These are phyloP conservation scores for Alternaria tenuissima DNA, from an alignment of 2,329 filamentous ascomycete species.

Conservation along the genomic window DNA sequence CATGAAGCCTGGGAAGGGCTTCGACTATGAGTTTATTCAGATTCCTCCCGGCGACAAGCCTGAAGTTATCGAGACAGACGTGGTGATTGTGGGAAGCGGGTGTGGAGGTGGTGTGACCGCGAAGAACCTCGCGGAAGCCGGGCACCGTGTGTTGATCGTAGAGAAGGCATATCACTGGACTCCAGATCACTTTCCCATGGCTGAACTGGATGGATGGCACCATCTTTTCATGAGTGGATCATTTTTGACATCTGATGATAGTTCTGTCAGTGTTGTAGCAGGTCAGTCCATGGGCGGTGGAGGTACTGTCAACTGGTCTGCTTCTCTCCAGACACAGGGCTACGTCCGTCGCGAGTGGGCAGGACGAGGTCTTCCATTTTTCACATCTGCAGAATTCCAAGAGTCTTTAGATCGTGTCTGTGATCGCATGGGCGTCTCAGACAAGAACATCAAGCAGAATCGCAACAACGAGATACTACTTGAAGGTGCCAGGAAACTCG, in stretches of 20 bases:
- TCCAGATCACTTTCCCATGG: conserved; percentile 77
- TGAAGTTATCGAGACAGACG: conserved; percentile 76
- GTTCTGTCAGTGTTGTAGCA: conserved; percentile 66
- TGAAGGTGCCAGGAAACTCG: conserved; percentile 76
- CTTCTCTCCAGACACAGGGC: conserved; percentile 72
- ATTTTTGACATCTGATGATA: conserved; percentile 60
- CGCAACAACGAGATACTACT: conserved; percentile 75
- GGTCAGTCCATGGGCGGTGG: conserved; percentile 85
- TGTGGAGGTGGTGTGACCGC: conserved; percentile 85
- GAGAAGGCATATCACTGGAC: conserved; percentile 84
- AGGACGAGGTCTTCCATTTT: conserved; percentile 72
- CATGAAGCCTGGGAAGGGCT: conserved; percentile 61
- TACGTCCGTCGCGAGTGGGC: conserved; percentile 86
- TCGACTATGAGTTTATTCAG: conserved; percentile 69
- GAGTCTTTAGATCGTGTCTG: conserved; percentile 81
- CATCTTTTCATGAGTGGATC: conserved; percentile 77
- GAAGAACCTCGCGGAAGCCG: conserved; percentile 80
- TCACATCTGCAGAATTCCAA: conserved; percentile 77
- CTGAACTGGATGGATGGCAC: conserved; percentile 64
- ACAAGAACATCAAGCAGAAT: conserved; percentile 74
- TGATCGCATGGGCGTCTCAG: conserved; percentile 76
- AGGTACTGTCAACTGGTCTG: conserved; percentile 86
- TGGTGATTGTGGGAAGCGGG: conserved; percentile 86
- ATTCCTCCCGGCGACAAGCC: conserved; percentile 62
- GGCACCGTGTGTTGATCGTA: conserved; percentile 77